Percentiles rank a stretch among this genome's conserved stretches.
phyloP scores from a whole-genome alignment of 208 protist genomes.

The Trypanosoma boissoni region DNA sequence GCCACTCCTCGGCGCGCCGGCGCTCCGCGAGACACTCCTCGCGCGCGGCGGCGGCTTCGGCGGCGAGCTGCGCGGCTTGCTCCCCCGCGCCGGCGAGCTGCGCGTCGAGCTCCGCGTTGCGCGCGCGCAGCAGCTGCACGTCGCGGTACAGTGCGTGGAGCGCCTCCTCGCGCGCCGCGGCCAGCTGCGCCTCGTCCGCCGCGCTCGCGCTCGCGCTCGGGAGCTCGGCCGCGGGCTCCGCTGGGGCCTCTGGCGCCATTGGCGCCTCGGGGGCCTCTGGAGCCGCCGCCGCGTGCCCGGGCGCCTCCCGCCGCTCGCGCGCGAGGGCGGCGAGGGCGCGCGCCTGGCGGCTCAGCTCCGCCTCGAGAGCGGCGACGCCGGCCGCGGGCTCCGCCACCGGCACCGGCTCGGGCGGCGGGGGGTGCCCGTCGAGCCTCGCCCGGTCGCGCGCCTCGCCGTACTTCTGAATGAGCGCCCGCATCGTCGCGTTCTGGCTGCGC shows the following conservation, averaged over 20 bases:
- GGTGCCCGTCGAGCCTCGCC: neutral
- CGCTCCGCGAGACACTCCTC: constrained; percentile 2
- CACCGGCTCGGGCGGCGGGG: neutral
- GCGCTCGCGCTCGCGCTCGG: neutral
- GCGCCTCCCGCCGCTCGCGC: no score
- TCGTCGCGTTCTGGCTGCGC: constrained; percentile 30
- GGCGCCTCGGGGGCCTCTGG: no score
- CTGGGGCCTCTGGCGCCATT: neutral
- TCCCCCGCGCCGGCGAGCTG: constrained; percentile 11
- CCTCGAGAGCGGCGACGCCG: neutral
- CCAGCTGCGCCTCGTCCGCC: constrained; percentile 6
- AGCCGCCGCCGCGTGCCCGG: no score
- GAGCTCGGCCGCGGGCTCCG: neutral
- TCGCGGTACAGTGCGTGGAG: constrained; percentile 42
- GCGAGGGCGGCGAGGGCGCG: neutral
- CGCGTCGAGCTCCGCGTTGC: constrained; percentile 22
- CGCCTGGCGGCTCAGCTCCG: neutral
- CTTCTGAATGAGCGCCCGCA: constrained; percentile 33
- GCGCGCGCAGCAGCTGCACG: constrained; percentile 27
- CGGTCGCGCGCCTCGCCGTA: constrained; percentile 23
- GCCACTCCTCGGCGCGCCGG: neutral
- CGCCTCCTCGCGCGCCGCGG: constrained; percentile 37
- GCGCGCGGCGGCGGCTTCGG: constrained; percentile 1
- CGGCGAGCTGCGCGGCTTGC: neutral
- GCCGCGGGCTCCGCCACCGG: neutral